Evolutionary conservation across 1,139 yeast genomes (phyloP), one percentile per base, ranked within the genome.

Genomic region (Scheffersomyces illinoinensis): DNA sequence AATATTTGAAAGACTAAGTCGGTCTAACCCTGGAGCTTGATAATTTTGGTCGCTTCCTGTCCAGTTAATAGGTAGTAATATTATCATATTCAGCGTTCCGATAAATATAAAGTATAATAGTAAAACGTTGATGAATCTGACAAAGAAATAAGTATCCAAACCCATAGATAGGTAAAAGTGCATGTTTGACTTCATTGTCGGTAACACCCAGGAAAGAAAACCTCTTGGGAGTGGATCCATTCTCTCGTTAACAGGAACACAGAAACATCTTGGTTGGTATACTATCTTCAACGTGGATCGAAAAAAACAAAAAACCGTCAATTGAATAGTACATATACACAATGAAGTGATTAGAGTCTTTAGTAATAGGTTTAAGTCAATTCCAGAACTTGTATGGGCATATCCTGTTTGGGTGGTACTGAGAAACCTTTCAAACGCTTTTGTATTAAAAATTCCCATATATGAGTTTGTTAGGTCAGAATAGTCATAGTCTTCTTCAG

Each of bases 121-220:
- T 23, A 88, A 64, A 2, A 85, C 73, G 56, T 77, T 75, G 51
- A 88, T 69, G 63, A 79, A 88, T 57, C 93, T 70, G 3, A 88
- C 64, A 62, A 88, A 86, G 64, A 86, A 84, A 66, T 86, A 88
- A 0, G 90, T 83, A 69, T 89, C 93, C n/a, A 88, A 68, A 0
- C 93, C 93, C 65, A 78, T 70, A 3, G 76, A 67, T 51, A 79
- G 66, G 65, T 83, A 87, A 52, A 77, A 73, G 20, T 77, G 76
- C 19, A 83, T 76, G 12, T 80, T 77, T 33, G 72, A 68, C 20
- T 67, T 64, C 53, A 83, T 56, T 0, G 83, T 76, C 0, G 85
- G 85, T 3, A 68, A 50, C 0, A 85, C 64, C 90, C 90, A 86
- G 5, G 76, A 74, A 47, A 85, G 73, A 26, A 82, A 71, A 0